phyloP scores from a whole-genome alignment of 2,329 filamentous ascomycete species.

The Torrubiella hemipterigena region DNA sequence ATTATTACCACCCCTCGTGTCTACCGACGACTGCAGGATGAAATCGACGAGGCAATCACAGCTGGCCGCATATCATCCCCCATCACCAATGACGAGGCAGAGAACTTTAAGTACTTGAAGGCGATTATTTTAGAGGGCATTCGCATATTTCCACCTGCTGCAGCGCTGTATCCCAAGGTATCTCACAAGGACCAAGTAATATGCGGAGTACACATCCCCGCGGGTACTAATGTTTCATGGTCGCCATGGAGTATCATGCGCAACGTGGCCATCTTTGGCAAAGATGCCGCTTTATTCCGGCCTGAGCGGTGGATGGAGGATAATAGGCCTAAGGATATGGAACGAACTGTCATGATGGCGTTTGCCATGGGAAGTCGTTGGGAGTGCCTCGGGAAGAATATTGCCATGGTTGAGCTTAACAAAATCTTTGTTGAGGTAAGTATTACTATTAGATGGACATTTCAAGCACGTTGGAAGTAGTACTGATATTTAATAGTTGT shows the following conservation, averaged over 20 bases:
- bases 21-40: conserved; percentile 26
- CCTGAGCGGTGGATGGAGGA: conserved; percentile 16
- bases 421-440: conserved; percentile 20
- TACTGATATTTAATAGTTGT: conserved; percentile 7
- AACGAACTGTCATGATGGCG: conserved; percentile 15
- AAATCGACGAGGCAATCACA: conserved; percentile 21
- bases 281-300: conserved; percentile 11
- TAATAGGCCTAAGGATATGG: conserved; percentile 11
- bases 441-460: not conserved
- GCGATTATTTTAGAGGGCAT: conserved; percentile 29
- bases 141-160: conserved; percentile 11
- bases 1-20: conserved; percentile 31
- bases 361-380: conserved; percentile 17
- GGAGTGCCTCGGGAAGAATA: conserved; percentile 16
- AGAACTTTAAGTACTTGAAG: conserved; percentile 19
- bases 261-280: conserved; percentile 12
- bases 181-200: conserved; percentile 6
- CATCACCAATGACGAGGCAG: conserved; percentile 14
- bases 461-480: too few relatives aligned
- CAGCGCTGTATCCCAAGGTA: conserved; percentile 11
- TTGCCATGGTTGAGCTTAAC: conserved; percentile 17
- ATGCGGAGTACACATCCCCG: conserved; percentile 8
- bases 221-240: conserved; percentile 10
- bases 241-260: conserved; percentile 13
- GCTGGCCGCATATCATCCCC: conserved; percentile 3